Base-by-base conservation (phyloP, 495 filamentous ascomycete species). In the Oleoguttula mirabilis region DNA sequence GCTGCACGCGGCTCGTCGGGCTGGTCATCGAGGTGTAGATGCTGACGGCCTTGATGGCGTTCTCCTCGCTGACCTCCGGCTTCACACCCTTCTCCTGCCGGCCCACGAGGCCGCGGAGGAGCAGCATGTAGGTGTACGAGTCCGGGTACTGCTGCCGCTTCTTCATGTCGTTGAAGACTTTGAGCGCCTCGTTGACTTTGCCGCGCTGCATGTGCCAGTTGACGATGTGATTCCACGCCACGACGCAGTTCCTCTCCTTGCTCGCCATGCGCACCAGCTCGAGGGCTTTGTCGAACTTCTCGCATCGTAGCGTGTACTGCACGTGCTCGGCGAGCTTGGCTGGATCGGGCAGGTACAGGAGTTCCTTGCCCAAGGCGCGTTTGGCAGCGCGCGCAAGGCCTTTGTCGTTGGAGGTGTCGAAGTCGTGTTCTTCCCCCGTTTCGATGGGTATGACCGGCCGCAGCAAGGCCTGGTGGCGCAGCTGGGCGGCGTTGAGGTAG, bases 121-220 rank as follows among this genome's bases (percentile, higher is more conserved):
- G 77, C 36, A 83, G 78, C 2, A 82, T 88, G 57, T 80, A 94
- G 0, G 88, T 93, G 41, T 71, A 66, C 2, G 72, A 62, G 56
- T 84, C 84, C 0, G 90, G 90, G 20, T 62, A 62, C 43, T 82
- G 76, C 23, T 66, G 77, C 14, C 84, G 71, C 63, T 95, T 96
- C 63, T 96, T 98, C 90, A 98, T 98, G 81, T 94, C 85, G 60
- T 95, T 94, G 63, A 76, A 95, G 2, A 81, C 68, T 59, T 80
- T 83, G 32, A 87, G 55, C 12, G 83, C 85, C 15, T 60, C 64
- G 46, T 72, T 62, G 16, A 84, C 61, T 15, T 64, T 65, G 6
- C 69, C 66, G 17, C 71, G 61, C 11, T 70, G 64, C 63, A 94
- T 62, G 39, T 74, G 68, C 55, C 81, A 77, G 30, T 82, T 73